phyloP scores from a whole-genome alignment of 306 rosid genomes.

The Glycine tomentella region DNA sequence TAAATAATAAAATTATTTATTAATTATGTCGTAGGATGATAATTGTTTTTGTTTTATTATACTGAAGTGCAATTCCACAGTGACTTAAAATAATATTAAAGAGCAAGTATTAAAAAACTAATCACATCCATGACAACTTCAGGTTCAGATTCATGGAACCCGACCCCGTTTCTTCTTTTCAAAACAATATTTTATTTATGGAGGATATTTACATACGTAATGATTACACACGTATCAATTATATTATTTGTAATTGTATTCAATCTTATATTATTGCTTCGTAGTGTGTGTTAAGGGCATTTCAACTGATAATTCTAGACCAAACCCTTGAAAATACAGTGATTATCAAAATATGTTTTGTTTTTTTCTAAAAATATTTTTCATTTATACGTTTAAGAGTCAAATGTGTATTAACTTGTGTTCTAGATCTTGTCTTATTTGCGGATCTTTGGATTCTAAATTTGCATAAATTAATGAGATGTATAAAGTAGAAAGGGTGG shows the following conservation, averaged over 20 bases:
- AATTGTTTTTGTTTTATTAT: no score
- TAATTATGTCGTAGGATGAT: no score
- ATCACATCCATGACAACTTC: conserved; percentile 1
- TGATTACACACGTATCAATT: not conserved
- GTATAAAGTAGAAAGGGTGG: not conserved
- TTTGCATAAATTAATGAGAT: not conserved
- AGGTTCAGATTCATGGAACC: conserved; percentile 24
- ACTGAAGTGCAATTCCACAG: not conserved
- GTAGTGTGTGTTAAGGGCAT: not conserved
- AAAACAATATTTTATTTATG: not conserved
- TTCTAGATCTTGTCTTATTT: not conserved
- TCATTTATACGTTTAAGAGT: not conserved
- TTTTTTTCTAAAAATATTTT: not conserved
- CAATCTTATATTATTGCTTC: not conserved
- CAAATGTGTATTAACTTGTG: not conserved
- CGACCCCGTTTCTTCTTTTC: not conserved
- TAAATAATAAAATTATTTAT: no score
- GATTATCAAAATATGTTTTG: not conserved
- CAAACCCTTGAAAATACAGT: not conserved
- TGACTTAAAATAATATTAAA: conserved; percentile 2
- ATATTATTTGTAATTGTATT: not conserved
- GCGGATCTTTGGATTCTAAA: not conserved
- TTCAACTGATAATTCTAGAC: not conserved
- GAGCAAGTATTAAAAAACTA: not conserved
- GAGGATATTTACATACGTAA: not conserved